These are phyloP conservation scores for Yamadazyma akitaensis DNA, from an alignment of 805 yeast species.

Conservation along the genomic window DNA sequence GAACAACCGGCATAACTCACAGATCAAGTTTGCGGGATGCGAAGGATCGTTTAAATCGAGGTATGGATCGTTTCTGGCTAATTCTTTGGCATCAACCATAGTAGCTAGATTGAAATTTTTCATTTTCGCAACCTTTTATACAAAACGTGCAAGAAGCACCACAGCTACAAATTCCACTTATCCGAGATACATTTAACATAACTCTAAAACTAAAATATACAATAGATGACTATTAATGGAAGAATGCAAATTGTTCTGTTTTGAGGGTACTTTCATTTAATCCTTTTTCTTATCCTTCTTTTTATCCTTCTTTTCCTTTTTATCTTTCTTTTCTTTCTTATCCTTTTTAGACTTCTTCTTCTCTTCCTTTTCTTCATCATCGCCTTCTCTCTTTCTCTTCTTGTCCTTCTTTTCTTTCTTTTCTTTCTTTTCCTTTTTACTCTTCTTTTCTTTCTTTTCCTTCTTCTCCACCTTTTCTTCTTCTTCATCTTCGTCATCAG, in stretches of 20 bases:
- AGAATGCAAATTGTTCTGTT: constrained; percentile 14
- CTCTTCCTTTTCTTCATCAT: constrained; percentile 27
- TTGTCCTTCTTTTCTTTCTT: constrained; percentile 25
- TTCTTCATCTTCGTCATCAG: constrained; percentile 21
- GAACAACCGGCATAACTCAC: constrained; percentile 73
- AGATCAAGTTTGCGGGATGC: constrained; percentile 83
- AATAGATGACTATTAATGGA: constrained; percentile 6
- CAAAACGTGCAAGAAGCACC: not conserved
- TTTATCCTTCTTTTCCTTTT: constrained; percentile 26
- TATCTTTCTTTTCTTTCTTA: constrained; percentile 18
- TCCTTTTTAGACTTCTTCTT: constrained; percentile 28
- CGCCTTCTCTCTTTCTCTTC: constrained; percentile 26
- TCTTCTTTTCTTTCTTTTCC: constrained; percentile 25
- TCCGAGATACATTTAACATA: constrained; percentile 7
- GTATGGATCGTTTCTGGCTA: constrained; percentile 10
- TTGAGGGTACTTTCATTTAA: constrained; percentile 14
- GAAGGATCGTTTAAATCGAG: constrained; percentile 37
- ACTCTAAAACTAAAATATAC: constrained; percentile 9
- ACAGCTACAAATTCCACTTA: not conserved
- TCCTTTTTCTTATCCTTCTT: constrained; percentile 25
- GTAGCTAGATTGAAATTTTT: not conserved
- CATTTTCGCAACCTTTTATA: constrained; percentile 3
- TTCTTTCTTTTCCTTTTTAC: constrained; percentile 17
- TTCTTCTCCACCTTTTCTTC: constrained; percentile 27
- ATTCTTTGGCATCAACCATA: not conserved